phyloP scores from a whole-genome alignment of 208 protist species.

The Acanthamoeba castellanii region DNA sequence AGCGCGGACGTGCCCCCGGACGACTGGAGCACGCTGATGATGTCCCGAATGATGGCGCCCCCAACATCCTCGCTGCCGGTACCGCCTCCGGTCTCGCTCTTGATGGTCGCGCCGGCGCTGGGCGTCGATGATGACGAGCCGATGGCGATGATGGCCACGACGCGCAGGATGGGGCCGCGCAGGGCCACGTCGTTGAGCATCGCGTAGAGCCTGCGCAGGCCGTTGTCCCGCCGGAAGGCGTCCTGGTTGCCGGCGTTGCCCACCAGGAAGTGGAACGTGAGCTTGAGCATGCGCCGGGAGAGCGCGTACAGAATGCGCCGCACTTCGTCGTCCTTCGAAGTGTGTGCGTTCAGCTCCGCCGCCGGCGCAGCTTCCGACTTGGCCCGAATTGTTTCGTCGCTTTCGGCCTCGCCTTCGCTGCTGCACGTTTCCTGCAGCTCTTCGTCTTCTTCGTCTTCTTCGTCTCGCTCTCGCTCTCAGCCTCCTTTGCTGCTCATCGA shows the following conservation, averaged over 20 bases:
- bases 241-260: constrained; percentile 47
- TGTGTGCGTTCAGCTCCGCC: background rate
- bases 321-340: constrained; percentile 29
- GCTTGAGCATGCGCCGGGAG: constrained; percentile 51
- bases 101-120: background rate
- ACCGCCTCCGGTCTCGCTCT: background rate
- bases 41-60: constrained; percentile 42
- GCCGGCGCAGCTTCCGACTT: background rate
- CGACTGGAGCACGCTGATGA: constrained; percentile 38
- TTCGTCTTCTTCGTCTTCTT: too few species aligned
- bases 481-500: too few species aligned
- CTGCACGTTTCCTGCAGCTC: too few species aligned
- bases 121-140: too few species aligned
- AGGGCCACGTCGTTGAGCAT: constrained; percentile 25
- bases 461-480: too few species aligned
- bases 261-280: constrained; percentile 58
- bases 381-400: too few species aligned
- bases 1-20: constrained; percentile 51
- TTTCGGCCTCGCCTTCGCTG: too few species aligned
- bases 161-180: constrained; percentile 34
- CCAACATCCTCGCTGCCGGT: background rate
- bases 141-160: constrained; percentile 58
- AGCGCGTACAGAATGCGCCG: constrained; percentile 34
- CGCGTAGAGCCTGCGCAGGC: constrained; percentile 33
- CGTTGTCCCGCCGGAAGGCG: constrained; percentile 21